phyloP scores from a whole-genome alignment of 2,329 filamentous ascomycete genomes.

The Claviceps spartinae region DNA sequence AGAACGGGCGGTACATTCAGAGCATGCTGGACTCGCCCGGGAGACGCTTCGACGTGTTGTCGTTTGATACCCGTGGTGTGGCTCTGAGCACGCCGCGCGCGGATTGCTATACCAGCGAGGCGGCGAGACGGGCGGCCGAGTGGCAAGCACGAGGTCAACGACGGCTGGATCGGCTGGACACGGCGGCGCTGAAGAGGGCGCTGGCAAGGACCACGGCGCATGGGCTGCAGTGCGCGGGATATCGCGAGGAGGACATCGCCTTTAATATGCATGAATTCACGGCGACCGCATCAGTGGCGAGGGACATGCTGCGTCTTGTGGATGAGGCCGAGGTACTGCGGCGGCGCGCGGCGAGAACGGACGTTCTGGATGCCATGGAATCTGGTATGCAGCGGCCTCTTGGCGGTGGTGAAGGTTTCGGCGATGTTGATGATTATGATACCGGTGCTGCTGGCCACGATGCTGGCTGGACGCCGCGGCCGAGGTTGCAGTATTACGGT shows the following conservation, averaged over 20 bases:
- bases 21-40: slow-evolving; percentile 14
- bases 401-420: neutral
- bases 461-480: neutral
- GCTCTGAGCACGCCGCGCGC: slow-evolving; percentile 2
- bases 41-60: slow-evolving; percentile 22
- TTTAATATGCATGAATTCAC: slow-evolving; percentile 15
- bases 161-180: slow-evolving; percentile 6
- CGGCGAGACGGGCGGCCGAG: slow-evolving; percentile 13
- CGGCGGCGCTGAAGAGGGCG: neutral
- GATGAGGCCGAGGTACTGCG: slow-evolving; percentile 5
- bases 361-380: neutral
- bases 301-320: slow-evolving; percentile 4
- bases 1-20: slow-evolving; percentile 14
- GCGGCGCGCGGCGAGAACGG: neutral
- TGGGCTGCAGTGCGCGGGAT: slow-evolving; percentile 14
- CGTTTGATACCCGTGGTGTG: slow-evolving; percentile 27
- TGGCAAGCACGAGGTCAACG: slow-evolving; percentile 16
- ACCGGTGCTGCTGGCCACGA: neutral
- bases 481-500: slow-evolving; percentile 28
- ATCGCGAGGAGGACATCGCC: slow-evolving; percentile 3
- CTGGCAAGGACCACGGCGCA: slow-evolving; percentile 10
- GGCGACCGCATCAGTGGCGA: slow-evolving; percentile 4
- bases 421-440: neutral
- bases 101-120: slow-evolving; percentile 7
- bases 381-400: neutral